A percentile compares a stretch with the other conserved stretches of the same genome.
Conservation (phyloP, 768 basidiomycete species). For the Saitozyma podzolica region DNA sequence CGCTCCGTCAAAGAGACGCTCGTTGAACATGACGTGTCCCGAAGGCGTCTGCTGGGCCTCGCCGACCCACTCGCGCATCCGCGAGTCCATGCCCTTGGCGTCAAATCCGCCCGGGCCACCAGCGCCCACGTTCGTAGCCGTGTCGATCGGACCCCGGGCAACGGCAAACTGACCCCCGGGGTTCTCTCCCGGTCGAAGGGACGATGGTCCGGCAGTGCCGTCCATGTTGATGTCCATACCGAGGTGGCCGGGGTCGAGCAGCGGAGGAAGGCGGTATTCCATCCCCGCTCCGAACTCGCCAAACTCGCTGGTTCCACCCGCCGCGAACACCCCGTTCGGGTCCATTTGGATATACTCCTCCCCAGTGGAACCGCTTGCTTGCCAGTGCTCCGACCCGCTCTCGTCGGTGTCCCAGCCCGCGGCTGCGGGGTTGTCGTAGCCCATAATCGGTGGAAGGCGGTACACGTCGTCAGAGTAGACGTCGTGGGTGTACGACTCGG, state of each 20-base stretch:
- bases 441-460: constrained; percentile 32
- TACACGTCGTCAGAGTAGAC: constrained; percentile 27
- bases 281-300: too few relatives aligned
- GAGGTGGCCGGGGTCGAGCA: too few relatives aligned
- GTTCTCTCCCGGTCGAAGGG: too few relatives aligned
- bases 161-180: too few relatives aligned
- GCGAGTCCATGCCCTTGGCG: constrained; percentile 1
- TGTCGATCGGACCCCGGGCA: too few relatives aligned
- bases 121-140: too few relatives aligned
- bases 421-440: constrained; percentile 1
- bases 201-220: too few relatives aligned
- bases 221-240: too few relatives aligned
- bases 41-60: constrained; percentile 39
- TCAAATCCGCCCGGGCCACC: background rate
- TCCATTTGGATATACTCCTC: too few relatives aligned
- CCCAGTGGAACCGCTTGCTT: background rate
- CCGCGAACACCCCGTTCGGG: too few relatives aligned
- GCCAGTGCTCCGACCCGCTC: background rate
- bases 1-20: constrained; percentile 42
- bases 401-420: background rate
- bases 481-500: constrained; percentile 13
- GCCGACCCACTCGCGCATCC: constrained; percentile 14
- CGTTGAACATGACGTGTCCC: constrained; percentile 45
- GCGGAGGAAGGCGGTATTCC: constrained; percentile 2
- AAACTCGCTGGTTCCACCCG: too few relatives aligned